Evolutionary conservation across 2,329 filamentous ascomycete genomes (phyloP).

Genomic region (Claviceps africana): DNA sequence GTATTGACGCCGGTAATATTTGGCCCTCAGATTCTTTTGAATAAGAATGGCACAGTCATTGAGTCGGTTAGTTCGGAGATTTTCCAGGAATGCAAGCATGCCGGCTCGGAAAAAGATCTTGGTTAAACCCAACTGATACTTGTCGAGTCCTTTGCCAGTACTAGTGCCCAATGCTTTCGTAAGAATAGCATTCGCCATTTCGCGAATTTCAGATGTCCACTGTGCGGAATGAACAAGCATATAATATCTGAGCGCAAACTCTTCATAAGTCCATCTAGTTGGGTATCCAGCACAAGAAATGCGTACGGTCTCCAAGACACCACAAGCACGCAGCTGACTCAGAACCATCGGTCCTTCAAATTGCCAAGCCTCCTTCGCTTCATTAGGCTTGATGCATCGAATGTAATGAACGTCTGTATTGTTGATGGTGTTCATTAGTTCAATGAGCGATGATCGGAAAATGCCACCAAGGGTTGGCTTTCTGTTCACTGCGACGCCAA

Average conservation of each 20-base stretch:
- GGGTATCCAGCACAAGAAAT: slow-evolving; percentile 97
- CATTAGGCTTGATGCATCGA: slow-evolving; percentile 96
- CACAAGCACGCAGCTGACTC: slow-evolving; percentile 90
- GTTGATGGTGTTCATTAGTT: slow-evolving; percentile 96
- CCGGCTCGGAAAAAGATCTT: slow-evolving; percentile 99
- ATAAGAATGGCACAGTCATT: slow-evolving; percentile 96
- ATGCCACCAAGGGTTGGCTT: slow-evolving; percentile 97
- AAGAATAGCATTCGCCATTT: slow-evolving; percentile 89
- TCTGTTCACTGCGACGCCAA: slow-evolving; percentile 81
- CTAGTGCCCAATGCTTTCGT: slow-evolving; percentile 73
- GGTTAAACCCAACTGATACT: slow-evolving; percentile 92
- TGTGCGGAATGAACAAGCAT: slow-evolving; percentile 83
- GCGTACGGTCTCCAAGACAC: slow-evolving; percentile 94
- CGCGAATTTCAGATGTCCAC: slow-evolving; percentile 86
- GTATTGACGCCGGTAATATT: slow-evolving; percentile 88
- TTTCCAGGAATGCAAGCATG: slow-evolving; percentile 97
- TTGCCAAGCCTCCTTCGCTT: slow-evolving; percentile 91
- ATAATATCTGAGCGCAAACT: slow-evolving; percentile 95
- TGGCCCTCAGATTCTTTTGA: slow-evolving; percentile 92
- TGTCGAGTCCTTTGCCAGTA: slow-evolving; percentile 64
- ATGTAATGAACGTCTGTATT: slow-evolving; percentile 98
- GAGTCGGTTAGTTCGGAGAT: slow-evolving; percentile 74
- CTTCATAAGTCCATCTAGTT: slow-evolving; percentile 96
- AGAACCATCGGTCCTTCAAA: slow-evolving; percentile 98
- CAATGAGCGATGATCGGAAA: slow-evolving; percentile 95